phyloP scores from a whole-genome alignment of 2,329 filamentous ascomycete species.

The Exophiala bonariae region DNA sequence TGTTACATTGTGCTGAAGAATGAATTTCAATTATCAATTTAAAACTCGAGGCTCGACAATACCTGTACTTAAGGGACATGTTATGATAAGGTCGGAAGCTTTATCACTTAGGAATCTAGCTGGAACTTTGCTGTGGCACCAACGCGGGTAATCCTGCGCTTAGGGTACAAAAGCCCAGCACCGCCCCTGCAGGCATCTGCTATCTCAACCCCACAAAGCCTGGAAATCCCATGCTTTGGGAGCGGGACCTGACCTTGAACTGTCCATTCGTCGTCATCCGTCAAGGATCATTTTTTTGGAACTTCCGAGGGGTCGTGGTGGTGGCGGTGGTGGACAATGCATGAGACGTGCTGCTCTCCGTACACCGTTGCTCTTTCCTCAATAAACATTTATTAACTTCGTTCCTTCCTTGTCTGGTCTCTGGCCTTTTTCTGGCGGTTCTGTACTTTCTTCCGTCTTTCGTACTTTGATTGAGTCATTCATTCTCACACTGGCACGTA shows the following conservation, averaged over 20 bases:
- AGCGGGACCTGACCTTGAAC: neutral
- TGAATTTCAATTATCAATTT: slow-evolving; percentile 20
- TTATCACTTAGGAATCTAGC: slow-evolving; percentile 27
- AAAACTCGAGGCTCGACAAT: slow-evolving; percentile 17
- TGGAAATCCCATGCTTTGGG: neutral
- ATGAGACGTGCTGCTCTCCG: too few species aligned
- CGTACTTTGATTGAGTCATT: neutral
- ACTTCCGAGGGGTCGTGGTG: neutral
- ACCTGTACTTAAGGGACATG: slow-evolving; percentile 27
- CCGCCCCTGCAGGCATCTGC: neutral
- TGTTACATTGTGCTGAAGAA: neutral
- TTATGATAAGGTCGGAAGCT: slow-evolving; percentile 21
- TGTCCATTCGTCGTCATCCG: neutral
- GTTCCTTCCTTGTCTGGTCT: too few species aligned
- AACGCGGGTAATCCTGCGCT: slow-evolving; percentile 29
- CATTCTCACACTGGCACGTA: neutral
- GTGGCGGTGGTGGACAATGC: too few species aligned
- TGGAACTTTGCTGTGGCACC: slow-evolving; percentile 4
- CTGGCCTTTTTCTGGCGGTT: too few species aligned
- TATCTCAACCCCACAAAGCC: neutral
- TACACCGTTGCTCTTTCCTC: too few species aligned
- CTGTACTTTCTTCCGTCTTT: too few species aligned
- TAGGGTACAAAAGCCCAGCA: slow-evolving; percentile 28
- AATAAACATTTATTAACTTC: too few species aligned
- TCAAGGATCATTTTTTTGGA: neutral